Percentiles rank a stretch among this genome's conserved stretches.
phyloP scores from a whole-genome alignment of 495 filamentous ascomycete genomes.

The Penicillium riverlandense region DNA sequence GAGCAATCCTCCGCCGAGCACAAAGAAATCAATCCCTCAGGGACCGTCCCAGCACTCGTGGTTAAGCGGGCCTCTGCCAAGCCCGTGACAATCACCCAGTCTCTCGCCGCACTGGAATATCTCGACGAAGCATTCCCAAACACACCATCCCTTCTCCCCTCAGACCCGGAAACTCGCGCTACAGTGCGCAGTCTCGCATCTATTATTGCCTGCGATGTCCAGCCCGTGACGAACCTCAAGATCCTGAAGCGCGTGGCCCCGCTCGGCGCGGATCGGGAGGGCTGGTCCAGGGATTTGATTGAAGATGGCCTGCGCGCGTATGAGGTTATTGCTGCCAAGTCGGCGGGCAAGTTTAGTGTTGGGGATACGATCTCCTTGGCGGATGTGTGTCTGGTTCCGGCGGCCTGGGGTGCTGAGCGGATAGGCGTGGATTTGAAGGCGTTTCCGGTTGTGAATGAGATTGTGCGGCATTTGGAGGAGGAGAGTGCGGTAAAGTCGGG shows the following conservation, averaged over 20 bases:
- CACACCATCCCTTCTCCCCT: conserved; percentile 28
- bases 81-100: conserved; percentile 39
- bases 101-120: conserved; percentile 46
- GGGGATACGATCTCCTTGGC: conserved; percentile 44
- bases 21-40: conserved; percentile 36
- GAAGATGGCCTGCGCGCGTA: conserved; percentile 42
- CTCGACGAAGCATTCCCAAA: conserved; percentile 40
- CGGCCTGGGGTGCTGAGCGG: conserved; percentile 43
- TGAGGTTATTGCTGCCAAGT: conserved; percentile 24
- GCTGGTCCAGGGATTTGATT: conserved; percentile 32
- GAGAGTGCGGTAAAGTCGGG: conserved; percentile 31
- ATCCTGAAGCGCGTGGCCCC: conserved; percentile 36
- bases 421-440: conserved; percentile 36
- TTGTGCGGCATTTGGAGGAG: conserved; percentile 30
- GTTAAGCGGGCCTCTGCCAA: conserved; percentile 11
- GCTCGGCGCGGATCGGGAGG: conserved; percentile 27
- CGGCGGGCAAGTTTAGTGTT: conserved; percentile 40
- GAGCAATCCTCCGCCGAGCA: conserved; percentile 32
- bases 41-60: conserved; percentile 44
- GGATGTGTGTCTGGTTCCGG: conserved; percentile 46
- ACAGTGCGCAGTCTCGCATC: conserved; percentile 32
- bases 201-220: conserved; percentile 44
- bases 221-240: conserved; percentile 43
- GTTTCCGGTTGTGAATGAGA: conserved; percentile 30
- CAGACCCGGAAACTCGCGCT: conserved; percentile 24